phyloP scores from a whole-genome alignment of 2,329 filamentous ascomycete species.

The Diaporthe eres region DNA sequence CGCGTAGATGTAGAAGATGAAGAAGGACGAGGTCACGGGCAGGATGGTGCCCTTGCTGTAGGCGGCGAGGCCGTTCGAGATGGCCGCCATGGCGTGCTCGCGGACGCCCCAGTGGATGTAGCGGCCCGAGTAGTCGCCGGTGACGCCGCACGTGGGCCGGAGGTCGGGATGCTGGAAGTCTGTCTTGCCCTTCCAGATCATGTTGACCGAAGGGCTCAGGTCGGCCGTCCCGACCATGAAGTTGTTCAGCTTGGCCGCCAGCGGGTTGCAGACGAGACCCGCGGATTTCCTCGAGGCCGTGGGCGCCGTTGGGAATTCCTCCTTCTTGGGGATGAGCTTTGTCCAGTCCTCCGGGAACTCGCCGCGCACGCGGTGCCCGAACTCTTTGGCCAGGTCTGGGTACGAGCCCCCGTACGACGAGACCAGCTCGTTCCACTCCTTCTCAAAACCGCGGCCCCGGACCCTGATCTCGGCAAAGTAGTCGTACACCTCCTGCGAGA shows the following conservation, averaged over 20 bases:
- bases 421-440: conserved; percentile 61
- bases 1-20: conserved; percentile 69
- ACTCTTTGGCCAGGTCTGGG: conserved; percentile 54
- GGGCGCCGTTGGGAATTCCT: conserved; percentile 60
- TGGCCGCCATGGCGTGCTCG: conserved; percentile 73
- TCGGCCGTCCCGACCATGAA: conserved; percentile 65
- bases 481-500: conserved; percentile 60
- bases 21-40: conserved; percentile 68
- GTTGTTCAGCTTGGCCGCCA: conserved; percentile 56
- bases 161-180: conserved; percentile 61
- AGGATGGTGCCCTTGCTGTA: conserved; percentile 64
- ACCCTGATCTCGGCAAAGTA: conserved; percentile 66
- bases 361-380: conserved; percentile 62
- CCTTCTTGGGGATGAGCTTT: conserved; percentile 60
- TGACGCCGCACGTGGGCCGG: conserved; percentile 44
- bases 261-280: conserved; percentile 63
- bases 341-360: conserved; percentile 64
- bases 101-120: conserved; percentile 74
- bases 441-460: conserved; percentile 61
- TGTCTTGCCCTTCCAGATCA: conserved; percentile 64
- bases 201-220: conserved; percentile 62
- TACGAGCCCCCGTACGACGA: conserved; percentile 41
- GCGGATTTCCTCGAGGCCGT: conserved; percentile 64
- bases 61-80: conserved; percentile 72
- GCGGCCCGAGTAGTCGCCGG: conserved; percentile 66